Base-by-base conservation (phyloP, 163 green algal species). In the Prototheca wickerhamii region DNA sequence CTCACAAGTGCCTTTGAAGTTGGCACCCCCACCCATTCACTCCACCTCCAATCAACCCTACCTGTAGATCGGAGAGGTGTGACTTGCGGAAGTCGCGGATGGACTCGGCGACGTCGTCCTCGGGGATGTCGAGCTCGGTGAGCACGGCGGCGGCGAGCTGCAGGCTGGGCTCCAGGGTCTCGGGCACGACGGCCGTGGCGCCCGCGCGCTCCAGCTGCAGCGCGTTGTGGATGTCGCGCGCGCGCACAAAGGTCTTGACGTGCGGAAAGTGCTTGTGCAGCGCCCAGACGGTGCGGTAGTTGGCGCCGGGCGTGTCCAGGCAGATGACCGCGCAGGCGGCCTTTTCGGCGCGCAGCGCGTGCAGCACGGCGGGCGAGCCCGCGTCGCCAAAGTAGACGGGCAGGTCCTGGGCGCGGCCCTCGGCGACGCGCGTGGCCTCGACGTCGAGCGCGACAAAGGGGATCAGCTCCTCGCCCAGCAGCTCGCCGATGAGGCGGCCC, bases 301-400 rank as follows among this genome's bases (percentile, higher is more conserved):
- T 99, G 71, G 93, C 89, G 4, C 74, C 84, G 4, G 91, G 87
- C 4, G 88, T 92, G 81, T 96, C 58, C 4, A 98, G 81, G 4
- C 87, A 91, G 62, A 97, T 91, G 46, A 98, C 90, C 23, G 90
- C 90, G 73, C 92, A 97, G 0, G 87, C 81, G 0, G 93, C 93
- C 5, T 77, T 74, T 53, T 90, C 79, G 0, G 92, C 91, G 17
- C 88, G 84, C 5, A 98, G 76, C 56, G 76, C 82, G 75, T 96
- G 87, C 73, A 98, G 82, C 61, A 98, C 89, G 2, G 82, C 82
- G n/a, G 82, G 75, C 7, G 78, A 91, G 51, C 93, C 87, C 0
- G 92, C 91, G 55, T 99, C 94, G 25, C 94, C 94, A 85, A 98
- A 99, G 83, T 95, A 99, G 3, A 99, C 89, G 0, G 93, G 91